These are phyloP conservation scores for Scolecobasidium constrictum DNA, from an alignment of 2,329 filamentous ascomycete genomes.

Conservation along the genomic window DNA sequence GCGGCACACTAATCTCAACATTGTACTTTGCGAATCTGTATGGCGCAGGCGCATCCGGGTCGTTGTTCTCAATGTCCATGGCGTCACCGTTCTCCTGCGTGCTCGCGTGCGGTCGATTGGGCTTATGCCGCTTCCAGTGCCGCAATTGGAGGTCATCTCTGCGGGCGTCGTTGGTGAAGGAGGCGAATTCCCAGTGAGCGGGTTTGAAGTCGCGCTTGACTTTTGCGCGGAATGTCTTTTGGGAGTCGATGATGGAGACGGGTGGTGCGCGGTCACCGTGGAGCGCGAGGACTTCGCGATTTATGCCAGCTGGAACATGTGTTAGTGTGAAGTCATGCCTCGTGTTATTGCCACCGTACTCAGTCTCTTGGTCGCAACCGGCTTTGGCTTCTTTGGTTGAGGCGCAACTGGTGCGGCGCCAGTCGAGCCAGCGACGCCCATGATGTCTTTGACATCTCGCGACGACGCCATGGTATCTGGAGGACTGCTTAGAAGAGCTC, in stretches of 20 bases:
- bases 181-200: conserved; percentile 37
- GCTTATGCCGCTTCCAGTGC: conserved; percentile 61
- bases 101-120: conserved; percentile 15
- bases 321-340: not conserved
- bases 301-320: conserved; percentile 10
- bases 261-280: conserved; percentile 11
- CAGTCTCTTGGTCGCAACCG: conserved; percentile 3
- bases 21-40: conserved; percentile 78
- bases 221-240: conserved; percentile 11
- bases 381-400: conserved; percentile 11
- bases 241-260: conserved; percentile 11
- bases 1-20: conserved; percentile 63
- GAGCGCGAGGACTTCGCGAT: conserved; percentile 11
- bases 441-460: conserved; percentile 14
- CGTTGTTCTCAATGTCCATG: conserved; percentile 11
- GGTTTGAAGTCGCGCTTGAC: conserved; percentile 8
- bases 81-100: conserved; percentile 22
- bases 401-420: conserved; percentile 7
- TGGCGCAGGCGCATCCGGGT: conserved; percentile 31
- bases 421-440: conserved; percentile 12
- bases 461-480: conserved; percentile 12
- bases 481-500: too few relatives aligned
- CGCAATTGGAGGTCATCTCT: conserved; percentile 58
- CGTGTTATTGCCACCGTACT: conserved; percentile 4
- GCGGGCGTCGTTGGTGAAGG: conserved; percentile 71